Evolutionary conservation across 2,329 filamentous ascomycete species (phyloP), one percentile per base, ranked within the genome.

Genomic region (Verticillium dahliae): DNA sequence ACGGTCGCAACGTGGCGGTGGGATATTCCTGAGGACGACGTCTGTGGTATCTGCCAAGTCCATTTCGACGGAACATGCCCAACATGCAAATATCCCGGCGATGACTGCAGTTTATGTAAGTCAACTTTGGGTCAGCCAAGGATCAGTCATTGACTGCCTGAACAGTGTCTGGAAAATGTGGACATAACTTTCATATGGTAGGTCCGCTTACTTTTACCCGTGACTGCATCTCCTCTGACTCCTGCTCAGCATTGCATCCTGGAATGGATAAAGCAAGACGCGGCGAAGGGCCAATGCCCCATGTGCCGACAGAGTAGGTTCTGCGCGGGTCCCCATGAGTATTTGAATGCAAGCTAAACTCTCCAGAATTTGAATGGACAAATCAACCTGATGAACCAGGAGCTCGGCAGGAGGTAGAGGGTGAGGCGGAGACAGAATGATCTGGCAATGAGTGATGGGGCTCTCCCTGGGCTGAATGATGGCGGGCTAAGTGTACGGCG

Each of bases 61-160:
- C 91, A 97, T 71, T 99, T 98, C 73, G 95, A 99, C 74, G 94
- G 93, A 63, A 98, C 95, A 33, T 99, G 95, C 80, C 93, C 95
- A 56, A 96, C 92, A 61, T 99, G 95, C 87, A 97, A 96, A 82
- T 98, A 92, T 72, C 95, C 95, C 14, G 95, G 95, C 62, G 95
- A 99, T 70, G 93, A 97, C 73, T 99, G 95, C 77, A 90, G 90
- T 62, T 82, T 99, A 63, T 82, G 94, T 97, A 79, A 75, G 89
- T 80, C 37, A 15, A 15, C 35, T n/a, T 63, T 60, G 4, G n/a
- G 18, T 27, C 45, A 18, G 18, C 45, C 22, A 18, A 52, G 22
- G 4, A 18, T 18, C 45, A 52, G 45, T 52, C 45, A 52, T 27
- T 52, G 18, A 52, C 13, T 52, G n/a, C 18, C 11, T 52, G n/a